Base-by-base conservation (phyloP, 2,329 filamentous ascomycete genomes). In the Sphaerulina vaccinii region DNA sequence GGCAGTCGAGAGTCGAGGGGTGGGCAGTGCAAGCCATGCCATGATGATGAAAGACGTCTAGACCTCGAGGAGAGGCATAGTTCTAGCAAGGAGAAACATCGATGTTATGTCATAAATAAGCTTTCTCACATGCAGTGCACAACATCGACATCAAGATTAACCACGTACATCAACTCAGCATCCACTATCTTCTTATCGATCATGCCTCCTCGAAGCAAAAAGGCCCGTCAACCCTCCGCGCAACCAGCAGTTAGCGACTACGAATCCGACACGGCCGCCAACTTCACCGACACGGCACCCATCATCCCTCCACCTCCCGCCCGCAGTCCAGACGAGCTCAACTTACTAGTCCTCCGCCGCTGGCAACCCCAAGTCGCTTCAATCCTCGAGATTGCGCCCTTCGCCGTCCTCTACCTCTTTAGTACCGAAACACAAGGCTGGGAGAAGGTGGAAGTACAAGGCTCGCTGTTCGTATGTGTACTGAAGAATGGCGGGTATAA, bases 391-490 rank as follows among this genome's bases (percentile, higher is more conserved):
- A 86, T 93, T 60, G 90, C 90, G 5, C 86, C 88, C 24, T 95
- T 92, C 64, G 87, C 88, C 21, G 88, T 93, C 29, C 80, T 96
- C 60, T 97, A 96, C 76, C 81, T 80, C 41, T 93, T 95, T 73
- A 82, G 79, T 56, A 77, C 82, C 40, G 71, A 77, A 3, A 78
- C 82, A 2, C 75, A 80, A 46, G 73, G 77, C 54, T 97, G 93
- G 93, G 87, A 93, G 67, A 95, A 95, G 75, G 82, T 81, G 39
- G 87, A 85, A 50, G 80, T 91, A 9, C 91, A 96, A 71, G 93
- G 93, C 33, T 88, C 89, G 10, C 76, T 97, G 58, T 99, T 97
- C 69, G 82, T 97, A 47, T 95, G 88, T 75, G 80, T 87, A 58
- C 72, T 84, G 63, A 60, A 3, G 53, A 81, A 48, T n/a, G 15